Base-by-base conservation (phyloP, 768 basidiomycete species). In the Phaeotremella skinneri region DNA sequence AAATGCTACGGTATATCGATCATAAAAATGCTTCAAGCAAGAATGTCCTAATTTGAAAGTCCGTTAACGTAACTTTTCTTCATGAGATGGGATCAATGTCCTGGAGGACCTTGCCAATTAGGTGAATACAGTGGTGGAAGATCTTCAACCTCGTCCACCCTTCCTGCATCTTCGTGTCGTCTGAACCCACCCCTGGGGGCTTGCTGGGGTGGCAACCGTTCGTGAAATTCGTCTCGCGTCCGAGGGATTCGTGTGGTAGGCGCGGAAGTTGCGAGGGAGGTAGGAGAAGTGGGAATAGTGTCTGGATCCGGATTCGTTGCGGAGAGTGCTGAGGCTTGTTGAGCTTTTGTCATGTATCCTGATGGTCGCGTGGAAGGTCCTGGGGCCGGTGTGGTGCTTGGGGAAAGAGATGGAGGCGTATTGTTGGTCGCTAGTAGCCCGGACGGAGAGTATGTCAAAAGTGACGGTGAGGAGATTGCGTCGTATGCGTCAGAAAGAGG, bases 161-260 rank as follows among this genome's bases (percentile, higher is more conserved):
- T 4, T 16, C 71, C 71, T 1, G 71, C 71, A 62, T 73, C 71
- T 50, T 70, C 66, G 43, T 73, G 68, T 30, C 61, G 41, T 34
- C 61, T 55, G 50, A 70, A 67, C 17, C 71, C 71, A 20, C 68
- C 68, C 14, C 45, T 30, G 14, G 70, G 70, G 7, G 63, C 61
- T 41, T 61, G 56, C 27, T 57, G 56, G 13, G 66, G 60, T 5
- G 64, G 71, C 30, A 54, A 48, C 31, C 58, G 34, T 11, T 37
- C 32, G 13, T 54, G 53, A n/a, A 48, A 49, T 31, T 41, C 48
- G 41, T 55, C 43, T 20, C 43, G 11, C 21, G 5, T 37, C 30
- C 29, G 25, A 30, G 42, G 26, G 27, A 37, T 52, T 25, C 20
- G 51, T 20, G 17, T 52, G 9, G 20, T 52, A 7, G 43, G 43